Conservation (phyloP, 2,329 filamentous ascomycete genomes). For the Aaosphaeria arxii region DNA sequence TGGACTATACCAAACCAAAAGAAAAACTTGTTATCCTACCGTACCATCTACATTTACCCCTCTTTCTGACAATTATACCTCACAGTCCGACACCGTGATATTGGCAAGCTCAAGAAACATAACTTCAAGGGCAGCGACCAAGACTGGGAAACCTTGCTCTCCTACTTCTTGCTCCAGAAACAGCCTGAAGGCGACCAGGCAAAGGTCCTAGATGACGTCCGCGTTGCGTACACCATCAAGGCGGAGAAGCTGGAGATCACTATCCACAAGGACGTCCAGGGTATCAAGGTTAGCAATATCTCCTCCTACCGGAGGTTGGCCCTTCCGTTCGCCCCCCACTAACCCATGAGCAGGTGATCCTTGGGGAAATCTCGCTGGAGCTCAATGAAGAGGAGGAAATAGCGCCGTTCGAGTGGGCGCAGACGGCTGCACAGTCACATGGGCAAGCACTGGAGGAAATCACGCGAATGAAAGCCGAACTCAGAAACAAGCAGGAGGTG, state of each 20-base stretch:
- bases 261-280: conserved; percentile 59
- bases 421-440: conserved; percentile 53
- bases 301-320: conserved; percentile 2
- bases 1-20: background rate
- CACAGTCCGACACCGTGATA: conserved; percentile 31
- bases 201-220: conserved; percentile 52
- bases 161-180: conserved; percentile 53
- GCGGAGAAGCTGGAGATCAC: conserved; percentile 57
- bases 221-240: conserved; percentile 57
- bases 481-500: conserved; percentile 52
- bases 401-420: conserved; percentile 69
- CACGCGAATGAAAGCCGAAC: conserved; percentile 41
- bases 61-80: conserved; percentile 18
- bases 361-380: conserved; percentile 62
- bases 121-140: conserved; percentile 39
- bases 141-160: conserved; percentile 67
- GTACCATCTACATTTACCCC: background rate
- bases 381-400: conserved; percentile 58
- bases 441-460: conserved; percentile 46
- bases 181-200: conserved; percentile 41
- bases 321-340: conserved; percentile 3
- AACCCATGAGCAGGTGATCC: conserved; percentile 43
- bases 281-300: conserved; percentile 59
- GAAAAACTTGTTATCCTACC: too few species aligned
- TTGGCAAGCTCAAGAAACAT: conserved; percentile 23